These are phyloP conservation scores for Alternaria ventricosa DNA, from an alignment of 2,329 filamentous ascomycete genomes.

Conservation along the genomic window DNA sequence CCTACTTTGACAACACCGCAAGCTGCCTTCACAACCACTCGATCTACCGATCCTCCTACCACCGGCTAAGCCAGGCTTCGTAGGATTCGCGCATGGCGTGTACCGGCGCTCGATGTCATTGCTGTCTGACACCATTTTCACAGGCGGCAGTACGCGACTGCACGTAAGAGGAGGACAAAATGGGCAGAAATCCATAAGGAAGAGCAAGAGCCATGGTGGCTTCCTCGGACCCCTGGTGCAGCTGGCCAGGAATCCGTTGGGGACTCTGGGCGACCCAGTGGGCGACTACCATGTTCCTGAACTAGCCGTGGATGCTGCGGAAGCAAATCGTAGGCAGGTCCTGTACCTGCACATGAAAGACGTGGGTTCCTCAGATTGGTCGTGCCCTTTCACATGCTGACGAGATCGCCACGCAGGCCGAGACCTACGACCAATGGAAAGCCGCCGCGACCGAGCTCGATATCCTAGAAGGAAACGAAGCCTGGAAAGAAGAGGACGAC, in stretches of 20 bases:
- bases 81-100: constrained; percentile 42
- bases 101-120: constrained; percentile 43
- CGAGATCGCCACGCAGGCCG: constrained; percentile 59
- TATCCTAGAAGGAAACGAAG: constrained; percentile 76
- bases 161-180: constrained; percentile 26
- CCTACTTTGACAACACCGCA: not conserved
- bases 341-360: constrained; percentile 70
- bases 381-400: constrained; percentile 38
- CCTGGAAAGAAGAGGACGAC: constrained; percentile 75
- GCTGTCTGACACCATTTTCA: constrained; percentile 44
- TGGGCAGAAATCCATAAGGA: constrained; percentile 18
- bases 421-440: constrained; percentile 75
- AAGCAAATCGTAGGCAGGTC: constrained; percentile 60
- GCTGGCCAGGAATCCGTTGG: constrained; percentile 45
- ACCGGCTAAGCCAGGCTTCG: constrained; percentile 20
- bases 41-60: constrained; percentile 9
- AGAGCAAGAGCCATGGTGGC: constrained; percentile 39
- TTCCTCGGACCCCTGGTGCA: constrained; percentile 46
- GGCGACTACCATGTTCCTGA: constrained; percentile 24
- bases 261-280: constrained; percentile 21
- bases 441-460: constrained; percentile 79
- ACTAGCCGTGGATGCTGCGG: constrained; percentile 7
- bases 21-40: not conserved
- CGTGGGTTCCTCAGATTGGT: constrained; percentile 55
- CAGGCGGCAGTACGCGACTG: constrained; percentile 39